Conservation (phyloP, 176 grass and related monocot genomes). For the Eragrostis curvula region DNA sequence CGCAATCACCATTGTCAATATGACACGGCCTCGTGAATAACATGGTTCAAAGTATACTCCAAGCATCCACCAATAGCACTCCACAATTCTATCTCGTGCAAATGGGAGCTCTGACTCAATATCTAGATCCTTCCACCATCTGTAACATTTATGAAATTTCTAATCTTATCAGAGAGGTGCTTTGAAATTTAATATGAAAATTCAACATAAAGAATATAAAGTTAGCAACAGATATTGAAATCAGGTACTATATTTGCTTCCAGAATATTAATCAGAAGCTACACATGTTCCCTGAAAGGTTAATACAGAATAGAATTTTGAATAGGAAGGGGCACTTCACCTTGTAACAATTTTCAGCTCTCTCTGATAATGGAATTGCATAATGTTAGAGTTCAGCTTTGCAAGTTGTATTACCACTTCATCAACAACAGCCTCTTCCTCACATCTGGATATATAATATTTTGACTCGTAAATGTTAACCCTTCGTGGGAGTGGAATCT, state of each 20-base stretch:
- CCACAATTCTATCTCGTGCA: not conserved
- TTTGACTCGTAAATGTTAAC: slow-evolving; percentile 4
- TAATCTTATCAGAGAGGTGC: not conserved
- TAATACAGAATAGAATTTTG: too few species aligned
- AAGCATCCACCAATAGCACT: slow-evolving; percentile 1
- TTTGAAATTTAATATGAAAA: not conserved
- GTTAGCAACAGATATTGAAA: not conserved
- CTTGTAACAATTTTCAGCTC: slow-evolving; percentile 4
- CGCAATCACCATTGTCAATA: not conserved
- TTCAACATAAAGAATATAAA: not conserved
- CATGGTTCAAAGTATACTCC: slow-evolving; percentile 30
- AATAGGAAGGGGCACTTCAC: not conserved
- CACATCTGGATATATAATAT: not conserved
- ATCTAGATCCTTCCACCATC: slow-evolving; percentile 8
- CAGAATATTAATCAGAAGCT: not conserved
- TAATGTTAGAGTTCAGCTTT: slow-evolving; percentile 5
- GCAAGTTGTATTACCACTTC: not conserved
- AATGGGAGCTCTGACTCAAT: not conserved
- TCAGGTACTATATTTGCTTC: not conserved
- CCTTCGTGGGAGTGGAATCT: slow-evolving; percentile 5
- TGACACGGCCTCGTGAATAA: not conserved
- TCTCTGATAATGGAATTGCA: not conserved
- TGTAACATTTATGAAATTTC: not conserved
- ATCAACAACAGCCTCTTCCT: not conserved
- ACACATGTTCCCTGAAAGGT: not conserved